Evolutionary conservation across 495 filamentous ascomycete species (phyloP).

Genomic region (Penicillium daleae): DNA sequence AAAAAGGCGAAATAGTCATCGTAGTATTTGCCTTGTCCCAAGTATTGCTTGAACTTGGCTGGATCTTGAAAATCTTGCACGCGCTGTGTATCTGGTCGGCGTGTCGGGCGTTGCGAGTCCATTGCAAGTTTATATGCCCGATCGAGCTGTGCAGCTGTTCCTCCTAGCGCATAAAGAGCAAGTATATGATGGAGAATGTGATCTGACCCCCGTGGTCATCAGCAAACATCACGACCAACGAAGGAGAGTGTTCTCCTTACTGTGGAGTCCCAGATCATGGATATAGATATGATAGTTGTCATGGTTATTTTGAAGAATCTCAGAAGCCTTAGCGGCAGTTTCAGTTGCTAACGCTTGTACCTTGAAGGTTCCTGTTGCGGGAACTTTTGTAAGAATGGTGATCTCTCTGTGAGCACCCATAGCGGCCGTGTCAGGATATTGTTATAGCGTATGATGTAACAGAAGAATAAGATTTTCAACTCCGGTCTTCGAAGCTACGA

Average conservation of each 20-base stretch:
- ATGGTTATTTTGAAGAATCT: constrained; percentile 25
- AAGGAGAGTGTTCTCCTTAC: background rate
- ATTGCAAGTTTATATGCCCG: constrained; percentile 31
- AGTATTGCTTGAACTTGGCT: constrained; percentile 25
- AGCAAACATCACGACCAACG: background rate
- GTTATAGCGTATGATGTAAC: background rate
- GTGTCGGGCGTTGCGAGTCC: constrained; percentile 31
- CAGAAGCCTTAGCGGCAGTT: constrained; percentile 9
- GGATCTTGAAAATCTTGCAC: constrained; percentile 32
- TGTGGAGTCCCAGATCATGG: constrained; percentile 25
- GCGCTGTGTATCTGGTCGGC: constrained; percentile 22
- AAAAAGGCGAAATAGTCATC: constrained; percentile 42
- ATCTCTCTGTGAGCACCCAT: constrained; percentile 13
- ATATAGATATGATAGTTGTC: constrained; percentile 29
- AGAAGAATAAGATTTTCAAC: background rate
- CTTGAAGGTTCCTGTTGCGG: constrained; percentile 13
- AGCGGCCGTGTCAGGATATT: background rate
- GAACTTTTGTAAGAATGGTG: background rate
- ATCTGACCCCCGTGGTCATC: too few species aligned
- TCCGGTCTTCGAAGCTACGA: too few species aligned
- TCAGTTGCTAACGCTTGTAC: constrained; percentile 7
- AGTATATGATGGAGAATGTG: constrained; percentile 43
- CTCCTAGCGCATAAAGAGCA: constrained; percentile 34
- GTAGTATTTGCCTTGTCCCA: constrained; percentile 34
- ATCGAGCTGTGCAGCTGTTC: constrained; percentile 26